Conservation (phyloP, 1,284 basidiomycete genomes). For the Ceraceosorus guamensis region DNA sequence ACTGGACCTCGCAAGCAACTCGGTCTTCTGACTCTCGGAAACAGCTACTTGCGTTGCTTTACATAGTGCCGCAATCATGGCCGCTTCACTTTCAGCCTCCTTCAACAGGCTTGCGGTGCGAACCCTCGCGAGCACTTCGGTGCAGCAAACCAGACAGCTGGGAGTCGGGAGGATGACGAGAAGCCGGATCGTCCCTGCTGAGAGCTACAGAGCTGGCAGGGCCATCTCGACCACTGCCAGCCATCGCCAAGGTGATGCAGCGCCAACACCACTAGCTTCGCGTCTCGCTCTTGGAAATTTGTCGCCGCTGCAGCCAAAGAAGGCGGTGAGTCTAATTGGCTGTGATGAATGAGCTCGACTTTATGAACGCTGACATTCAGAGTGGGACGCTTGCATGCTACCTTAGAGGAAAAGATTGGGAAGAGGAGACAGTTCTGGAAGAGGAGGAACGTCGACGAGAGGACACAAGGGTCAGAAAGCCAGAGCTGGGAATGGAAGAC, state of each 20-base stretch:
- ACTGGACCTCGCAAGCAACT: too few relatives aligned
- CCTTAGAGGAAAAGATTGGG: conserved; percentile 82
- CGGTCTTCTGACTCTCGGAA: too few relatives aligned
- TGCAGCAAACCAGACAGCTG: too few relatives aligned
- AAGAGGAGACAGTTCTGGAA: conserved; percentile 79
- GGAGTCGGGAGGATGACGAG: too few relatives aligned
- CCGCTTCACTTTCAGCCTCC: too few relatives aligned
- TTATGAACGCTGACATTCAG: background rate
- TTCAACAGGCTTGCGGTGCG: too few relatives aligned
- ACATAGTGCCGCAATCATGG: too few relatives aligned
- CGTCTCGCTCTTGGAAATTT: conserved; percentile 4
- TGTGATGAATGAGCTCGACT: background rate
- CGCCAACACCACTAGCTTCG: background rate
- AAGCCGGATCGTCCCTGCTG: too few relatives aligned
- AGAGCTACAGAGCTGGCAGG: too few relatives aligned
- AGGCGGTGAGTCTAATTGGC: conserved; percentile 1
- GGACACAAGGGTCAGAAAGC: conserved; percentile 96
- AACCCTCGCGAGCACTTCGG: too few relatives aligned
- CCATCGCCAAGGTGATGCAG: background rate
- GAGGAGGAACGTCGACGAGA: conserved; percentile 83
- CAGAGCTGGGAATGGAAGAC: conserved; percentile 79
- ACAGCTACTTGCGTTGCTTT: too few relatives aligned
- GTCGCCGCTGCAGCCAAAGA: conserved; percentile 3
- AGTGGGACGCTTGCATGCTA: background rate
- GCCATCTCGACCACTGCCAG: too few relatives aligned